Conservation (phyloP, 31 red algal species). For the Pterothamnion heteromorphum region DNA sequence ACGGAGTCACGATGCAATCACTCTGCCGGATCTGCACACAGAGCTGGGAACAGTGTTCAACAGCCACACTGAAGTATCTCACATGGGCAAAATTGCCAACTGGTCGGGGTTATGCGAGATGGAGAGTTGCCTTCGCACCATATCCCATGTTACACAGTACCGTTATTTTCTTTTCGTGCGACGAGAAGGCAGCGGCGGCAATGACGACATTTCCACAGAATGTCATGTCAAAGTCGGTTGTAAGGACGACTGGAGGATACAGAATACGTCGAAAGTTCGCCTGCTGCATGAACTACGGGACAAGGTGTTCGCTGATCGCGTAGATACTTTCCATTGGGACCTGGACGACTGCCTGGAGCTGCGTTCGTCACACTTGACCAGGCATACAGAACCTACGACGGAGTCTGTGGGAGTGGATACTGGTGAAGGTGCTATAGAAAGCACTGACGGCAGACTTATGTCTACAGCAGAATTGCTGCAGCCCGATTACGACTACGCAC, state of each 20-base stretch:
- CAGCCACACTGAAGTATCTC: background rate
- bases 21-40: background rate
- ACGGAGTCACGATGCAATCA: background rate
- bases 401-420: no score
- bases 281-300: background rate
- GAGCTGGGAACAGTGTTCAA: background rate
- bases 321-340: background rate
- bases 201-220: background rate
- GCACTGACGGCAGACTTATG: no score
- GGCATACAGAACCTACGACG: no score
- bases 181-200: background rate
- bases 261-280: background rate
- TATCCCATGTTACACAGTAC: background rate
- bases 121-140: background rate
- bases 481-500: no score
- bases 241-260: background rate
- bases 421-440: no score
- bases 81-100: background rate
- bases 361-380: no score
- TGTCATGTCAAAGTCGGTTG: background rate
- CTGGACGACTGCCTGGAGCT: no score
- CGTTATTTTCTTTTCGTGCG: background rate
- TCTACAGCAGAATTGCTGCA: no score
- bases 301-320: background rate
- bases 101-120: background rate